Conservation (phyloP, 768 basidiomycete species). For the Tricholoma flavovirens region DNA sequence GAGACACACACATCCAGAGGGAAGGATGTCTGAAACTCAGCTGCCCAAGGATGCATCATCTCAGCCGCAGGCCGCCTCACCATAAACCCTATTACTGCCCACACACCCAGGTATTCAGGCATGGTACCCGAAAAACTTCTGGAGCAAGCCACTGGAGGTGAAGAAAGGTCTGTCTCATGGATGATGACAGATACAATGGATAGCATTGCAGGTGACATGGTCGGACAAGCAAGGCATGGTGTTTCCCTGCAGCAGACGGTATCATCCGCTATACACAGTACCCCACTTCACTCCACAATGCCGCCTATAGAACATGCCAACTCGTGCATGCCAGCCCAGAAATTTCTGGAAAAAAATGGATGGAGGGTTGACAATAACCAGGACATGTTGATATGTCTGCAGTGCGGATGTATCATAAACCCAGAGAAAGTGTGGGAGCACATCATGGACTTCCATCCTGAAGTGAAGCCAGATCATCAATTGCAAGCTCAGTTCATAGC, state of each 20-base stretch:
- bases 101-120: too few relatives aligned
- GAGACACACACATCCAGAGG: too few relatives aligned
- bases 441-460: not conserved
- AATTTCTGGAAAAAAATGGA: not conserved
- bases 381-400: not conserved
- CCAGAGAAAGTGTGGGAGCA: not conserved
- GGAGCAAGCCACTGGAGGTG: too few relatives aligned
- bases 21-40: too few relatives aligned
- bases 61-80: too few relatives aligned
- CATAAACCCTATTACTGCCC: too few relatives aligned
- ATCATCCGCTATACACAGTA: not conserved
- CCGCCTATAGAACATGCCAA: not conserved
- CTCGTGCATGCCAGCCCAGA: not conserved
- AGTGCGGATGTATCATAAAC: not conserved
- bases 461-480: not conserved
- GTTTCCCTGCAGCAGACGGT: not conserved
- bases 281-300: not conserved
- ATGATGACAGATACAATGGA: not conserved
- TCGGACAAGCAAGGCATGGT: not conserved
- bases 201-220: not conserved
- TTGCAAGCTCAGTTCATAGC: not conserved
- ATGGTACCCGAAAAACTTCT: too few relatives aligned
- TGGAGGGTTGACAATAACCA: not conserved
- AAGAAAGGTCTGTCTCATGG: not conserved
- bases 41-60: too few relatives aligned